These are phyloP conservation scores for Beauveria asiatica DNA, from an alignment of 2,329 filamentous ascomycete genomes.

Conservation along the genomic window DNA sequence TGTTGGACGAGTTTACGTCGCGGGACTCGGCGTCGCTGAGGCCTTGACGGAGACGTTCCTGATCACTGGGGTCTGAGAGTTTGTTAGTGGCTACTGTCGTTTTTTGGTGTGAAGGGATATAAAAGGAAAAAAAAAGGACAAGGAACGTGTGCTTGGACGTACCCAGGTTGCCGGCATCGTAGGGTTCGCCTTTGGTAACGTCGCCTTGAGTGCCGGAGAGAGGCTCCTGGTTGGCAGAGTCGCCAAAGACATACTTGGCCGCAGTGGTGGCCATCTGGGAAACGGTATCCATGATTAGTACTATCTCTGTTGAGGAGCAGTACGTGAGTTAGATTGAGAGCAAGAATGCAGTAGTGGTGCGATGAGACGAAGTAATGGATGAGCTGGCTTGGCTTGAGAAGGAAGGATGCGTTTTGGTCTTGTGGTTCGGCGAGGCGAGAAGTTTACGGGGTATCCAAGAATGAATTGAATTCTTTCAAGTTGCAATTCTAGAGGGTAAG, in stretches of 20 bases:
- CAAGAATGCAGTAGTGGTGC: not conserved
- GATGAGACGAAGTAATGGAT: no score
- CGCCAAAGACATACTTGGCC: slow-evolving; percentile 36
- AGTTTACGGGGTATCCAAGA: not conserved
- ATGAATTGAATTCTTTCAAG: not conserved
- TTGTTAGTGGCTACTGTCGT: not conserved
- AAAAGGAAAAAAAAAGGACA: not conserved
- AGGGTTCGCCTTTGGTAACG: slow-evolving; percentile 62
- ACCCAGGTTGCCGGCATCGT: slow-evolving; percentile 68
- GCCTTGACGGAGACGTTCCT: slow-evolving; percentile 23
- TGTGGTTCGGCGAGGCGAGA: not conserved
- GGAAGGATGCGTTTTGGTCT: not conserved
- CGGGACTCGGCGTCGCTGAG: slow-evolving; percentile 13
- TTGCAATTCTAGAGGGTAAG: not conserved
- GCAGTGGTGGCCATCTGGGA: slow-evolving; percentile 41
- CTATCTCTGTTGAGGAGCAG: not conserved
- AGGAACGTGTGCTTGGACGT: slow-evolving; percentile 16
- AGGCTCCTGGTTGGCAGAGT: slow-evolving; percentile 47
- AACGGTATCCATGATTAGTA: slow-evolving; percentile 52
- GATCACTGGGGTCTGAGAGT: not conserved
- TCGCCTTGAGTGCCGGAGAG: slow-evolving; percentile 62
- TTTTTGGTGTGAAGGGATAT: no score
- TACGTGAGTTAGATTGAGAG: not conserved
- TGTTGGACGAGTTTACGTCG: not conserved
- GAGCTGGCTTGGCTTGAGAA: not conserved